Evolutionary conservation across 768 basidiomycete genomes (phyloP).

Genomic region (Butyriboletus loyo): DNA sequence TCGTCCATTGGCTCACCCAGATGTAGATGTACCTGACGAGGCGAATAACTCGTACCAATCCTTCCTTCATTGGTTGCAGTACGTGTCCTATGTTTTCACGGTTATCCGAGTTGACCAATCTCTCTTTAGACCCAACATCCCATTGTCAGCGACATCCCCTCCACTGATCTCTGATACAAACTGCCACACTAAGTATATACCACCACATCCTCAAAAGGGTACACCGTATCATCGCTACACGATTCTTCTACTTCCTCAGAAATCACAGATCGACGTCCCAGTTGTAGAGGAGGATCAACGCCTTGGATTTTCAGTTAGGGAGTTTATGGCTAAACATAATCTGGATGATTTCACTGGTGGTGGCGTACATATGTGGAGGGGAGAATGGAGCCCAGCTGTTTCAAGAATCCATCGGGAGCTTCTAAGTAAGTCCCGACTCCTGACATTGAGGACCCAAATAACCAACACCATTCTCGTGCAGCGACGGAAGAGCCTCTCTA

Average conservation of each 20-base stretch:
- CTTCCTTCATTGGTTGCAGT: constrained; percentile 88
- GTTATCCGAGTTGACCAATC: neutral
- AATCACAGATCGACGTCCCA: constrained; percentile 44
- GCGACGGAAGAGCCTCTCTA: constrained; percentile 24
- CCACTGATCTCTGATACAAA: constrained; percentile 41
- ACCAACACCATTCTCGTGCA: constrained; percentile 1
- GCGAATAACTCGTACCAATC: constrained; percentile 60
- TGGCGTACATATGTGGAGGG: constrained; percentile 82
- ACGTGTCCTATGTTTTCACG: constrained; percentile 21
- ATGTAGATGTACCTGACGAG: constrained; percentile 80
- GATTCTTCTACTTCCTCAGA: constrained; percentile 71
- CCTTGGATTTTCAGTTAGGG: constrained; percentile 61
- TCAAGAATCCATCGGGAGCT: constrained; percentile 61
- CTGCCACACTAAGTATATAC: constrained; percentile 72
- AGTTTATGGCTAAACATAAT: constrained; percentile 54
- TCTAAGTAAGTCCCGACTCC: constrained; percentile 51
- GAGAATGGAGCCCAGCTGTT: constrained; percentile 68
- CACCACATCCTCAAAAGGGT: constrained; percentile 89
- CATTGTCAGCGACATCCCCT: constrained; percentile 59
- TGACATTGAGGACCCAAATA: neutral
- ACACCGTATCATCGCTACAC: constrained; percentile 91
- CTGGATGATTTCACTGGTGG: constrained; percentile 57
- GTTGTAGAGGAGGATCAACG: constrained; percentile 46
- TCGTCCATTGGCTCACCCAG: constrained; percentile 6
- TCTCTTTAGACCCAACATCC: constrained; percentile 68